Evolutionary conservation across 148 eudicot species (phyloP), one percentile per base, ranked within the genome.

Genomic region (Gaultheria prostrata): DNA sequence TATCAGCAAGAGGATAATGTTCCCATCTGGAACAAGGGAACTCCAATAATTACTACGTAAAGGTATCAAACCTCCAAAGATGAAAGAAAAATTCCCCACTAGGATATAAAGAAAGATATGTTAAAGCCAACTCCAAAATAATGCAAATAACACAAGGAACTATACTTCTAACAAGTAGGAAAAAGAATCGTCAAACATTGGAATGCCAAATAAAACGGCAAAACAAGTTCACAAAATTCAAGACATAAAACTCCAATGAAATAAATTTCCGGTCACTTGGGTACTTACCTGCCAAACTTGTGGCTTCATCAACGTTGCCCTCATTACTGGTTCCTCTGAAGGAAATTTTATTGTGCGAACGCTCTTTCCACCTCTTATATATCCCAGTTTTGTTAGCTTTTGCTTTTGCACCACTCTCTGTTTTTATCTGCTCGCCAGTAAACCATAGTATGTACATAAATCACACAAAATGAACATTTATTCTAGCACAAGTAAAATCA

Each of bases 291-390:
- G 87, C 53, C 14, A 87, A 74, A 82, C 88, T 87, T 30, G 82
- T 45, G 70, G 87, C 82, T 33, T 82, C 90, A 83, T 86, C 92
- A 80, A 75, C 83, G 83, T 78, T 80, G 83, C 89, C 87, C 6
- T 88, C 98, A 28, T 76, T 28, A 28, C 39, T 28, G 35, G 35
- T 73, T 76, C 98, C 93, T 90, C 79, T 89, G 14, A 80, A 56
- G 76, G 89, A 90, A 53, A 96, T 89, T 82, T 85, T 92, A 53
- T 82, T 91, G 88, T 94, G 98, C n/a, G 98, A 84, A 39, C 72
- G 85, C 50, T 89, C 94, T 90, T 92, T 93, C 98, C 98, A 96
- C 83, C 85, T 94, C 88, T 93, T 90, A 89, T 96, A 96, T 84
- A 95, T 93, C 74, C 97, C 98, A 78, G 95, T 92, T 88, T 89